A percentile compares a stretch with the other conserved stretches of the same genome.
Conservation (phyloP, 257 asterid genomes). For the Avicennia marina region DNA sequence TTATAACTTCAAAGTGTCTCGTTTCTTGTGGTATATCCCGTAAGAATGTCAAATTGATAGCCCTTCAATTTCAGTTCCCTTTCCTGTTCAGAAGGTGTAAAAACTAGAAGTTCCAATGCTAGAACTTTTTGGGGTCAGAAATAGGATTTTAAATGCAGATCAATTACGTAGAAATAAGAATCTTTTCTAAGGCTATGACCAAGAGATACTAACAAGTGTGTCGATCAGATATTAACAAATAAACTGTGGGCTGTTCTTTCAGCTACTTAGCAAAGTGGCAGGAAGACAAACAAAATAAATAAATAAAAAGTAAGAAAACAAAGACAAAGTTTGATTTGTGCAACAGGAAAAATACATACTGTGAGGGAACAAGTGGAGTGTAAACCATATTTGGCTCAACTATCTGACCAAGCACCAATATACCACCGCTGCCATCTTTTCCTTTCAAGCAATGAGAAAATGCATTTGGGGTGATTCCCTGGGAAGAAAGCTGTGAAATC, state of each 20-base stretch:
- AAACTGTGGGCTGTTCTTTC: background rate
- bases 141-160: background rate
- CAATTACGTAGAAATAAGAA: background rate
- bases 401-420: constrained; percentile 84
- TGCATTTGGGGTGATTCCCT: constrained; percentile 68
- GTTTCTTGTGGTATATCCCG: no score
- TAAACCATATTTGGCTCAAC: constrained; percentile 84
- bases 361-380: constrained; percentile 90
- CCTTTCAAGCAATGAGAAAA: constrained; percentile 97
- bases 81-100: background rate
- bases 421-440: constrained; percentile 77
- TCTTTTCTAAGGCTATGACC: background rate
- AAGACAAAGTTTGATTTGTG: background rate
- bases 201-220: background rate
- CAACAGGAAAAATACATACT: constrained; percentile 49
- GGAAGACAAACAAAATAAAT: background rate
- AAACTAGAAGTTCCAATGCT: background rate
- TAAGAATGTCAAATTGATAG: background rate
- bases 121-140: background rate
- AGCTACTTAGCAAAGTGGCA: background rate
- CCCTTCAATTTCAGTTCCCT: background rate
- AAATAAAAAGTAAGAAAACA: background rate
- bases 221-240: no score
- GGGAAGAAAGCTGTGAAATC: constrained; percentile 87
- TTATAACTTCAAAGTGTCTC: no score